These are phyloP conservation scores for Colletotrichum coccodes DNA, from an alignment of 2,329 filamentous ascomycete species.

Conservation along the genomic window DNA sequence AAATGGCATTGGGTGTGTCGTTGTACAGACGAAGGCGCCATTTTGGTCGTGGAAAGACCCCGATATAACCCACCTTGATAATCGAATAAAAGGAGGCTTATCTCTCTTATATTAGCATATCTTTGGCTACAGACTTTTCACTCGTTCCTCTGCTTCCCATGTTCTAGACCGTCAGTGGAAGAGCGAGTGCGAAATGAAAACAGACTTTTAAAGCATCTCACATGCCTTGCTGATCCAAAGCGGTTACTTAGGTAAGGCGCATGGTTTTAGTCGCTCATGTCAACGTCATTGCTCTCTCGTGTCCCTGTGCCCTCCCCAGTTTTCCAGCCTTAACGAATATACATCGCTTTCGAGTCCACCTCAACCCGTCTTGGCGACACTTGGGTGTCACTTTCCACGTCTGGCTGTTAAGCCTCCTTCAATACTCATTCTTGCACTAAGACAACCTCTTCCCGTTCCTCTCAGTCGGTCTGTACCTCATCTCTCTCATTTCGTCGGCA, in stretches of 20 bases:
- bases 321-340: slow-evolving; percentile 10
- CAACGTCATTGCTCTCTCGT: slow-evolving; percentile 32
- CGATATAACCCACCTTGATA: background rate
- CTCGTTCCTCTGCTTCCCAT: background rate
- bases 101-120: background rate
- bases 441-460: background rate
- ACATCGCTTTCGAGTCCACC: background rate
- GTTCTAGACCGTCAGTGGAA: background rate
- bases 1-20: background rate
- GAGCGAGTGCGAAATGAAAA: background rate
- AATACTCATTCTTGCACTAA: background rate
- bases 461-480: background rate
- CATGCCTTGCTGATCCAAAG: background rate
- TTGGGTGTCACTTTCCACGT: background rate
- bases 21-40: background rate
- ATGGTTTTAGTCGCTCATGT: slow-evolving; percentile 27
- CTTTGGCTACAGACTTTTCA: background rate
- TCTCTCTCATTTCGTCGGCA: background rate
- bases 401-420: background rate
- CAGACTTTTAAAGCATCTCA: background rate
- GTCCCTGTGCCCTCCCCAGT: background rate
- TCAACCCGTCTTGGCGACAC: background rate
- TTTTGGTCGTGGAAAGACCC: background rate
- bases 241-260: background rate
- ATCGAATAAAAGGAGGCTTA: background rate